phyloP scores from a whole-genome alignment of 2,329 filamentous ascomycete genomes.

The Pleurostoma richardsiae region DNA sequence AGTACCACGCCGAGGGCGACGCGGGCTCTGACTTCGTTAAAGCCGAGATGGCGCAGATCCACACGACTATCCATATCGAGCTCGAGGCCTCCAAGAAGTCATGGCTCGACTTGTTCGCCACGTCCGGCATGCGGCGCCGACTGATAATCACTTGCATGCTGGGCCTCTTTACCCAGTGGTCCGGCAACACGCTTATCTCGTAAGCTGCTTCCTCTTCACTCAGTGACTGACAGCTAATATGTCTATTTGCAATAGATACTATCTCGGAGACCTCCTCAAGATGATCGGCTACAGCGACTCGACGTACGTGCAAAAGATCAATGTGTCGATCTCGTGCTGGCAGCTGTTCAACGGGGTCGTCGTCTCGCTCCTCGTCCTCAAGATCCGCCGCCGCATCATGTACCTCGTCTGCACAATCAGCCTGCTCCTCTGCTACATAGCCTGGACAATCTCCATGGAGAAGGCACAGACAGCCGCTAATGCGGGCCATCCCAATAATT shows the following conservation, averaged over 20 bases:
- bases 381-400: slow-evolving; percentile 41
- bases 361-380: slow-evolving; percentile 36
- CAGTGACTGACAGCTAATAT: slow-evolving; percentile 11
- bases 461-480: slow-evolving; percentile 25
- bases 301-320: slow-evolving; percentile 33
- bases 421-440: slow-evolving; percentile 48
- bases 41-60: slow-evolving; percentile 57
- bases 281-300: slow-evolving; percentile 39
- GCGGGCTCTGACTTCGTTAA: slow-evolving; percentile 44
- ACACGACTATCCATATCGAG: slow-evolving; percentile 49
- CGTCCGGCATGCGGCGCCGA: slow-evolving; percentile 44
- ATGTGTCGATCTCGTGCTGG: slow-evolving; percentile 42
- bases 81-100: slow-evolving; percentile 41
- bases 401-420: slow-evolving; percentile 45
- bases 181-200: slow-evolving; percentile 43
- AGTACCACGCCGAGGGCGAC: slow-evolving; percentile 49
- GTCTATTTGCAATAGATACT: slow-evolving; percentile 26
- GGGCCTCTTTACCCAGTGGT: slow-evolving; percentile 50
- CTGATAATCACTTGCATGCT: slow-evolving; percentile 42
- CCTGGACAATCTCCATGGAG: slow-evolving; percentile 45
- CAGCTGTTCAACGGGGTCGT: slow-evolving; percentile 36
- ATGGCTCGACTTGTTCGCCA: slow-evolving; percentile 48
- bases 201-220: slow-evolving; percentile 2
- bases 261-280: slow-evolving; percentile 38
- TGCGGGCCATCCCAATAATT: slow-evolving; percentile 17